Evolutionary conservation across 176 grass and related monocot species (phyloP).

Genomic region (Avena eriantha): DNA sequence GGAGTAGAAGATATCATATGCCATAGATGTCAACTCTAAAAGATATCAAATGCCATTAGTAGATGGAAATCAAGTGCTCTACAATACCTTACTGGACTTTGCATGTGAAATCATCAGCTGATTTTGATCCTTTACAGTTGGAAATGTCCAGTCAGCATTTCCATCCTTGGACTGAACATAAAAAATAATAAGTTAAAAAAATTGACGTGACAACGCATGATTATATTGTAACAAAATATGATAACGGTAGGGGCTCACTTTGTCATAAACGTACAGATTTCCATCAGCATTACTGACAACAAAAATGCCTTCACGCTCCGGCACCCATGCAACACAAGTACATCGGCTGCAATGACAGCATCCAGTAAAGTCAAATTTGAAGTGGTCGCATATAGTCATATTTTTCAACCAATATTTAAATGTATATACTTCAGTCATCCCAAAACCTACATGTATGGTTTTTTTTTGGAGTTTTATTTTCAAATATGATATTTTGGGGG

Average conservation of each 20-base stretch:
- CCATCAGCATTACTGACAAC: conserved; percentile 92
- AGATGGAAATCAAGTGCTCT: conserved; percentile 10
- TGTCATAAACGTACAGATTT: conserved; percentile 96
- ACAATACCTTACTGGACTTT: conserved; percentile 88
- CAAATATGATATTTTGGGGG: background rate
- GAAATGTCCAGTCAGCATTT: conserved; percentile 89
- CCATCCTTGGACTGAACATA: conserved; percentile 85
- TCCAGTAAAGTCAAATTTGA: conserved; percentile 10
- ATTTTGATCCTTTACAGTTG: conserved; percentile 79
- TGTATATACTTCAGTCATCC: background rate
- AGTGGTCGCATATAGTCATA: background rate
- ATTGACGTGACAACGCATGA: conserved; percentile 21
- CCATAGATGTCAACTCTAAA: conserved; percentile 9
- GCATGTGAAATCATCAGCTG: conserved; percentile 87
- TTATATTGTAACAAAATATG: conserved; percentile 18
- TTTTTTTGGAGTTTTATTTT: too few relatives aligned
- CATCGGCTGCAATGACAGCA: conserved; percentile 69
- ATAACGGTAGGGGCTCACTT: conserved; percentile 61
- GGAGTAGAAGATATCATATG: background rate
- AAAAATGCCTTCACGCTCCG: conserved; percentile 77
- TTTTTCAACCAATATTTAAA: conserved; percentile 2
- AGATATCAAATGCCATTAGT: conserved; percentile 12
- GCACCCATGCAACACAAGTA: conserved; percentile 87
- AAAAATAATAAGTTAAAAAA: conserved; percentile 42
- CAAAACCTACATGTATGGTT: too few relatives aligned